These are phyloP conservation scores for Mycena galericulata DNA, from an alignment of 768 basidiomycete species.

Conservation along the genomic window DNA sequence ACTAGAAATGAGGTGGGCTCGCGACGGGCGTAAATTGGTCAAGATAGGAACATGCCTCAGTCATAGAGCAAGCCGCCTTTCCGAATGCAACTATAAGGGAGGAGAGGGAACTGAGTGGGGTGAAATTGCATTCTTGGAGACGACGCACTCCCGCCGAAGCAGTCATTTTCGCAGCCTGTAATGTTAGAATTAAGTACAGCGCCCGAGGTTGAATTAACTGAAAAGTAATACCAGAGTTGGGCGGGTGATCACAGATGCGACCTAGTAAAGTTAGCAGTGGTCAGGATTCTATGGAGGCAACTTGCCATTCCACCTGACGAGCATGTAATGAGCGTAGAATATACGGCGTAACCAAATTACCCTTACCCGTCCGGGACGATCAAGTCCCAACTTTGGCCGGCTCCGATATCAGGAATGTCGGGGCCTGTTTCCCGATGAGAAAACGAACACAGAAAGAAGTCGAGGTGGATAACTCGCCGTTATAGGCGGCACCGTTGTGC, in stretches of 20 bases:
- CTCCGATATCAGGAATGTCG: constrained; percentile 4
- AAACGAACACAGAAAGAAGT: background rate
- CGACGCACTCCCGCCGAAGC: constrained; percentile 10
- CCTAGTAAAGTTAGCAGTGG: background rate
- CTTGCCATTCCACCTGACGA: constrained; percentile 20
- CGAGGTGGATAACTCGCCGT: background rate
- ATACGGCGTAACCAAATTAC: background rate
- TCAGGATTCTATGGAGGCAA: background rate
- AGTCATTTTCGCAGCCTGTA: constrained; percentile 15
- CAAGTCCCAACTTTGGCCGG: constrained; percentile 1
- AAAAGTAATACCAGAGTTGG: constrained; percentile 1
- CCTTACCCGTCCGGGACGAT: constrained; percentile 2
- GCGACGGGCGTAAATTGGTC: background rate
- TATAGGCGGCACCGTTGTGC: constrained; percentile 14
- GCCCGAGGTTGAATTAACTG: background rate
- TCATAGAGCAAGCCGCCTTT: constrained; percentile 11
- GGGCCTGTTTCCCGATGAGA: background rate
- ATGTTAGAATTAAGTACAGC: too few species aligned
- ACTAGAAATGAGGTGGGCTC: background rate
- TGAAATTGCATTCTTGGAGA: too few species aligned
- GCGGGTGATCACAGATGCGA: constrained; percentile 23
- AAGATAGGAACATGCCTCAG: background rate
- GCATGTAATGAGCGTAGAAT: too few species aligned
- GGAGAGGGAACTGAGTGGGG: background rate
- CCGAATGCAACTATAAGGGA: constrained; percentile 12